Evolutionary conservation across 768 basidiomycete species (phyloP).

Genomic region (Termitomyces sp.): DNA sequence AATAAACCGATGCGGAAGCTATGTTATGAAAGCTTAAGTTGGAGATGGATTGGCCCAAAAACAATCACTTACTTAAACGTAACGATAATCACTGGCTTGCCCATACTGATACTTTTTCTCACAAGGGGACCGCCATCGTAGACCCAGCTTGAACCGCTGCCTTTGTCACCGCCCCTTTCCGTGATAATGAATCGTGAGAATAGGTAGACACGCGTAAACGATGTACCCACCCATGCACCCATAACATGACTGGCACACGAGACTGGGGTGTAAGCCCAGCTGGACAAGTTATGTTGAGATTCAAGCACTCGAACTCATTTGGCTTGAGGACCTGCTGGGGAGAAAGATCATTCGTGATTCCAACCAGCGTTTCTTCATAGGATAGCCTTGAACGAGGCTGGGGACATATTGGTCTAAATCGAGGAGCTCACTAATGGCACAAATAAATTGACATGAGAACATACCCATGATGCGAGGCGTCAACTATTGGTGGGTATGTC

Average conservation of each 20-base stretch:
- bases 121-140: conserved; percentile 73
- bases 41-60: not conserved
- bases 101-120: conserved; percentile 53
- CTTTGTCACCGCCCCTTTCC: conserved; percentile 62
- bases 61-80: conserved; percentile 60
- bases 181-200: conserved; percentile 2
- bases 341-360: conserved; percentile 44
- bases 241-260: conserved; percentile 71
- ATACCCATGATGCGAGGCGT: conserved; percentile 66
- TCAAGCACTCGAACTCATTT: conserved; percentile 76
- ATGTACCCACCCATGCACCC: conserved; percentile 72
- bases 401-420: conserved; percentile 66
- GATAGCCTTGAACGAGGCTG: conserved; percentile 41
- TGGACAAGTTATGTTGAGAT: conserved; percentile 76
- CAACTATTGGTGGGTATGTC: conserved; percentile 49
- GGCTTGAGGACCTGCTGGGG: conserved; percentile 53
- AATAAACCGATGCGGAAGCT: conserved; percentile 77
- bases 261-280: conserved; percentile 47
- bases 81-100: conserved; percentile 66
- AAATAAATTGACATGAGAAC: conserved; percentile 14
- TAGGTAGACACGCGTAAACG: not conserved
- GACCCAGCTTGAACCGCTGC: conserved; percentile 72
- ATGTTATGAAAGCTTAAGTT: not conserved
- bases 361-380: conserved; percentile 58
- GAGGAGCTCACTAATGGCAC: not conserved